These are phyloP conservation scores for Metarhizium robertsii DNA, from an alignment of 2,329 filamentous ascomycete species.

Conservation along the genomic window DNA sequence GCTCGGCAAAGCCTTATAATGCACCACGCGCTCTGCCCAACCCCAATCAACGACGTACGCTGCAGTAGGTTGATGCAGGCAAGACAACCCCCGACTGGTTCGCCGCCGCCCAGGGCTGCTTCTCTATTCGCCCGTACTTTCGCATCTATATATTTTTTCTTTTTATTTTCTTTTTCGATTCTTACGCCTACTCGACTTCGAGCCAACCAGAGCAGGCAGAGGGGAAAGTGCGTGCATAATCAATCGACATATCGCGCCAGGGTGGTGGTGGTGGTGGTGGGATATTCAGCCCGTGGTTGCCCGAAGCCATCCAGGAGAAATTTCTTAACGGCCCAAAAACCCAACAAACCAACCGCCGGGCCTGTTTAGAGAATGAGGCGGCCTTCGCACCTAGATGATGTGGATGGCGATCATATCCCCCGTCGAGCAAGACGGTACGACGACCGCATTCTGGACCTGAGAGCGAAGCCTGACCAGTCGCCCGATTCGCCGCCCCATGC, in stretches of 20 bases:
- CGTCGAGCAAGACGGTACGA: conserved; percentile 18
- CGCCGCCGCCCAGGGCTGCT: conserved; percentile 8
- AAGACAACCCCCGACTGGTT: conserved; percentile 15
- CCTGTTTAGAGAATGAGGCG: conserved; percentile 21
- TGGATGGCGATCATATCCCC: conserved; percentile 16
- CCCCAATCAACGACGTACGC: conserved; percentile 12
- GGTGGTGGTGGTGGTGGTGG: background rate
- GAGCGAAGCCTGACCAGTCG: conserved; percentile 8
- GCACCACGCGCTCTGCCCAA: background rate
- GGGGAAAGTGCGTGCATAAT: background rate
- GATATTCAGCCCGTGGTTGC: background rate
- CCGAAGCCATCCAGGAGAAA: conserved; percentile 1
- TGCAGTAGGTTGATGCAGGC: conserved; percentile 13
- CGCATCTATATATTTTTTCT: too few relatives aligned
- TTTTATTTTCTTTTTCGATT: background rate
- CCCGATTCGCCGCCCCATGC: conserved; percentile 19
- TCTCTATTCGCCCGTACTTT: background rate
- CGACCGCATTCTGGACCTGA: conserved; percentile 9
- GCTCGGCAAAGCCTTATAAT: background rate
- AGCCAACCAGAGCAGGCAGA: background rate
- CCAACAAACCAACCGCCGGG: conserved; percentile 15
- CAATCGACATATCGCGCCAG: background rate
- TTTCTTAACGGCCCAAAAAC: conserved; percentile 11
- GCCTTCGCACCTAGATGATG: conserved; percentile 20
- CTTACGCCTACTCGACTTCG: background rate